A percentile compares a stretch with the other conserved stretches of the same genome.
These are phyloP conservation scores for Lentinula guzmanii DNA, from an alignment of 768 basidiomycete species.

Conservation along the genomic window DNA sequence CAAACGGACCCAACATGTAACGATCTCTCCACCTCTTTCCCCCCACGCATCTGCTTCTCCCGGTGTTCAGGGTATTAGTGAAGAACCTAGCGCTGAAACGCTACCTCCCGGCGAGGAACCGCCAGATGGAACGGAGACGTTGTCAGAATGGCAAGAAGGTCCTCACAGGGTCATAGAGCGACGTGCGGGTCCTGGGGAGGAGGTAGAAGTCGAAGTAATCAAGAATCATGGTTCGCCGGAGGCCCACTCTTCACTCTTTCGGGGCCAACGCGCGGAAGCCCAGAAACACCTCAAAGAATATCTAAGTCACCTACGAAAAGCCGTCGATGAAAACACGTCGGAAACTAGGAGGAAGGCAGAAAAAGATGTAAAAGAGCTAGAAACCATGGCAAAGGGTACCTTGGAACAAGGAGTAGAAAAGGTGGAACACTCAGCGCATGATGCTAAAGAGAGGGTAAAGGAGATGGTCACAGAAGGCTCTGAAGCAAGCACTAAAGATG, in stretches of 20 bases:
- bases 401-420: not conserved
- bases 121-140: constrained; percentile 37
- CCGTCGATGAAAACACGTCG: constrained; percentile 15
- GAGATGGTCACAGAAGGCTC: constrained; percentile 4
- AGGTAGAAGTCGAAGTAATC: constrained; percentile 65
- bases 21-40: not conserved
- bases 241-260: constrained; percentile 12
- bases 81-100: constrained; percentile 5
- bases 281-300: constrained; percentile 25
- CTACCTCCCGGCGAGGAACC: constrained; percentile 26
- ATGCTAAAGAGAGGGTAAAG: not conserved
- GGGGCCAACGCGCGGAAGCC: constrained; percentile 15
- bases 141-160: constrained; percentile 69
- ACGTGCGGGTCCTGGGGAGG: constrained; percentile 51
- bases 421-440: constrained; percentile 1
- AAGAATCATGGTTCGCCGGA: constrained; percentile 28
- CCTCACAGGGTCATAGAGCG: constrained; percentile 61
- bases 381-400: constrained; percentile 11
- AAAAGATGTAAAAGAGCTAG: constrained; percentile 14
- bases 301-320: constrained; percentile 19
- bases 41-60: not conserved
- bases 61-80: not conserved
- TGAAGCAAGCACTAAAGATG: not conserved
- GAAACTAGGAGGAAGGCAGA: constrained; percentile 19
- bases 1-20: not conserved